Evolutionary conservation across 306 rosid species (phyloP).

Genomic region (Luffa acutangula): DNA sequence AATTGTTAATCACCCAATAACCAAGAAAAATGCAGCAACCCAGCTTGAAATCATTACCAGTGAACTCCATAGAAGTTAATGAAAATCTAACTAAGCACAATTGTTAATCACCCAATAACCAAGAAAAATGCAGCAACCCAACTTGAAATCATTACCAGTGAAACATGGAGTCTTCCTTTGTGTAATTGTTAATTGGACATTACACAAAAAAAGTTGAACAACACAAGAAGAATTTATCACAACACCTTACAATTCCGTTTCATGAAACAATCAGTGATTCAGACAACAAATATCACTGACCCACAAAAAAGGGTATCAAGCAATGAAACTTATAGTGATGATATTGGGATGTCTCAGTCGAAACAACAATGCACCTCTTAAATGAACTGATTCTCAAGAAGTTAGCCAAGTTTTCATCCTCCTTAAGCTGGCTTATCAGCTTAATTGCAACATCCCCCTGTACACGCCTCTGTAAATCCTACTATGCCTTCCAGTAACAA

Average conservation of each 20-base stretch:
- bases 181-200: not conserved
- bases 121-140: too few relatives aligned
- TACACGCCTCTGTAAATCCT: constrained; percentile 86
- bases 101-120: too few relatives aligned
- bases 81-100: too few relatives aligned
- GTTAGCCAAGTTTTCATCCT: constrained; percentile 61
- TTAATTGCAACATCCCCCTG: constrained; percentile 81
- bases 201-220: not conserved
- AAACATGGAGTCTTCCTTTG: constrained; percentile 77
- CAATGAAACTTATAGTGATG: constrained; percentile 49
- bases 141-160: constrained; percentile 41
- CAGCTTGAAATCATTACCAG: not conserved
- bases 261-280: not conserved
- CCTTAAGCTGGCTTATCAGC: constrained; percentile 77
- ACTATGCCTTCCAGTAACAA: constrained; percentile 84
- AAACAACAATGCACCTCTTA: constrained; percentile 78
- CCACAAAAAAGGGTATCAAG: not conserved
- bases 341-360: constrained; percentile 69
- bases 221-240: not conserved
- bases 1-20: too few relatives aligned
- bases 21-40: too few relatives aligned
- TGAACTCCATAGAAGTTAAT: not conserved
- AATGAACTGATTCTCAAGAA: constrained; percentile 74
- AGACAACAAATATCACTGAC: not conserved
- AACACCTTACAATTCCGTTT: not conserved